Evolutionary conservation across 148 eudicot genomes (phyloP), one percentile per base, ranked within the genome.

Genomic region (Camellia lanceoleosa): DNA sequence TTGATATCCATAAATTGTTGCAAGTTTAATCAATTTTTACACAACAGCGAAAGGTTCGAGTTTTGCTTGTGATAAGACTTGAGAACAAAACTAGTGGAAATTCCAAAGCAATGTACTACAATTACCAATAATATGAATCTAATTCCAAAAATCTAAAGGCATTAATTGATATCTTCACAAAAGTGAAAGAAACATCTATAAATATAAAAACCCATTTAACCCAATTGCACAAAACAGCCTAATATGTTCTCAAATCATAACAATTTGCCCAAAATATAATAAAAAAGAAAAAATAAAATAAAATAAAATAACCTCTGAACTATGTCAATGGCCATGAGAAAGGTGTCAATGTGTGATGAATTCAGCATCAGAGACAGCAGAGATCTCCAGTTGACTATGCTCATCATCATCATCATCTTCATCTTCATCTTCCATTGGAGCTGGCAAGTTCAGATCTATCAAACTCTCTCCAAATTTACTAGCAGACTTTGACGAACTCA

Each of bases 401-500:
- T 84, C 83, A 68, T 84, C 84, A 56, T 30, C 38, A 30, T 30
- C 38, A 30, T 30, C 30, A 30, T 30, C 38, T 1, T 30, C 38
- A 30, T 1, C 38, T 30, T 30, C 38, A 30, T 80, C 84, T 38
- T 81, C 87, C 76, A 78, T 69, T 67, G 87, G 83, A 80, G 86
- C 86, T 13, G 86, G 86, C 71, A 84, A 58, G 76, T 81, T 84
- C n/a, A 84, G 87, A 84, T 84, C 87, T 66, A 84, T 78, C 55
- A 81, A 77, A 15, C 55, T 76, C 15, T 58, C 69, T 1, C 61
- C 77, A 20, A 78, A 73, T 16, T 72, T 75, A 65, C 46, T 73
- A 16, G 59, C 72, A 15, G 77, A 62, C 46, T 71, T 41, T 43
- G 86, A 43, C 0, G 78, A 66, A 30, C 41, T 55, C 23, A 84